Evolutionary conservation across 2,329 filamentous ascomycete species (phyloP), one percentile per base, ranked within the genome.

Genomic region (Epichloe baconii): DNA sequence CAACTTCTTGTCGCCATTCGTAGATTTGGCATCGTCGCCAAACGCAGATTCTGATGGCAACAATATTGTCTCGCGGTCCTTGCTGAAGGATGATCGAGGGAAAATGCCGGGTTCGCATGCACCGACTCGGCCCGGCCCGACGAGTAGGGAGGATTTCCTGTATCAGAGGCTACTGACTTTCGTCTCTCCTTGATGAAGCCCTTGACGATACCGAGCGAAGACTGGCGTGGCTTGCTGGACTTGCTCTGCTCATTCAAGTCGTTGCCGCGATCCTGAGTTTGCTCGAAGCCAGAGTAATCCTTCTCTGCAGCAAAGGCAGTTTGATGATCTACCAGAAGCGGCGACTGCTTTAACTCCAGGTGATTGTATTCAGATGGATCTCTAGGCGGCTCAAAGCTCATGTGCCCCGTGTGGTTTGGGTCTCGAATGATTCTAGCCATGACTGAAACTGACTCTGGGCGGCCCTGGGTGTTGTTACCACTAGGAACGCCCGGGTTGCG

Each of bases 351-450:
- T 19, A 82, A 64, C 17, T 81, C 75, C 40, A 78, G 55, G 5
- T 71, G 70, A 38, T 61, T 64, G 54, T 69, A 74, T 17, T 79
- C 77, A 2, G 62, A 64, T 17, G 62, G 60, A 48, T 73, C 71
- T 38, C 63, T 67, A 2, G 65, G 66, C 2, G 64, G 58, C 17
- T 77, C 74, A 2, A 70, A 61, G 19, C 64, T 63, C 52, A 64
- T 68, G 5, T 67, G 64, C 42, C 69, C 67, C 19, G 64, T 64
- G 36, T 77, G 71, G 19, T 63, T 65, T 11, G 76, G 71, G 56
- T 86, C 85, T 46, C 88, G 81, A 38, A 95, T 72, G 55, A 95
- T 95, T 48, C 84, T 81, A 47, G 90, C 87, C 17, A 86, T 93
- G 11, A 95, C 89, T 44, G 89, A 90, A n/a, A 95, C 80, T 0